These are phyloP conservation scores for Sisymbrium irio DNA, from an alignment of 345 rosid species.

Conservation along the genomic window DNA sequence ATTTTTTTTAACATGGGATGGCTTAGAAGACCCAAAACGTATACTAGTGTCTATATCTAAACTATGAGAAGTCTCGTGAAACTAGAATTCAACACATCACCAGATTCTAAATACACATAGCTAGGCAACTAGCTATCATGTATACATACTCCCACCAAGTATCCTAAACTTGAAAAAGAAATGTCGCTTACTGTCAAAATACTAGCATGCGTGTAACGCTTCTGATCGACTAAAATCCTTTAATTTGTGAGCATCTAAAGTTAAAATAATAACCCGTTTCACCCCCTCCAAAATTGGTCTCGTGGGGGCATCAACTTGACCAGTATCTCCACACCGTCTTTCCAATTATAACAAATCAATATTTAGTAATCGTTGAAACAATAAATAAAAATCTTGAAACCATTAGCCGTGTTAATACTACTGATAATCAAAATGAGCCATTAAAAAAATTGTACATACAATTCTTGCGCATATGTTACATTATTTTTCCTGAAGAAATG, in stretches of 20 bases:
- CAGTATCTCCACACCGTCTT: background rate
- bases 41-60: background rate
- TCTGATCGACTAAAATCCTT: background rate
- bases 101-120: background rate
- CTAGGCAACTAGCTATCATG: background rate
- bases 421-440: background rate
- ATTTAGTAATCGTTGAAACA: background rate
- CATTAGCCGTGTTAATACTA: background rate
- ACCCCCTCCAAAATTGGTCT: background rate
- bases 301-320: background rate
- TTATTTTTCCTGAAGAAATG: background rate
- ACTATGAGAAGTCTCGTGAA: constrained; percentile 1
- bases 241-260: constrained; percentile 1
- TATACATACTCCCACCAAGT: background rate
- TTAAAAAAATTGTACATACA: background rate
- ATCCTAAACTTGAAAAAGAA: background rate
- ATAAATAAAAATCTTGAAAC: background rate
- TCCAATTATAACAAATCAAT: background rate
- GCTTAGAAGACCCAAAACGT: background rate
- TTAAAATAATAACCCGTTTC: too few species aligned
- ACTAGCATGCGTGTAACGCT: constrained; percentile 6
- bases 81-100: background rate
- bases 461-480: background rate
- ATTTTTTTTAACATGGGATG: background rate
- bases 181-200: constrained; percentile 9